Conservation (phyloP, 176 grass and related monocot species). For the Musa acuminata region DNA sequence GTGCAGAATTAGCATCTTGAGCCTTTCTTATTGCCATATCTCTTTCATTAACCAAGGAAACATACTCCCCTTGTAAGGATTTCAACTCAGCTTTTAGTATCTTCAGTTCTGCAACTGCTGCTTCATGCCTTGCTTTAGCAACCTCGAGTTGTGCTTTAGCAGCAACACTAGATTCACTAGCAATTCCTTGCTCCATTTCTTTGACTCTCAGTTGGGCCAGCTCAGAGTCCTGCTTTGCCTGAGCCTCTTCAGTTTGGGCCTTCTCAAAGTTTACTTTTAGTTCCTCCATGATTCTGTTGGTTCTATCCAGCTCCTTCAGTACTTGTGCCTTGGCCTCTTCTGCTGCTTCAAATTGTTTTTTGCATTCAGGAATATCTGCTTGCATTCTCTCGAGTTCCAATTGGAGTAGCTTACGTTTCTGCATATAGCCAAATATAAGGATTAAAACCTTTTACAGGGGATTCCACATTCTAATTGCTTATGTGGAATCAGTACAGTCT, state of each 20-base stretch:
- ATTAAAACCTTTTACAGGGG: background rate
- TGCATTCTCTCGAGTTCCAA: slow-evolving; percentile 63
- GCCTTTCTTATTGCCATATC: slow-evolving; percentile 44
- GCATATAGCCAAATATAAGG: slow-evolving; percentile 18
- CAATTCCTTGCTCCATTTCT: slow-evolving; percentile 67
- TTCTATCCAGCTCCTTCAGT: slow-evolving; percentile 48
- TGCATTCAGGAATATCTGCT: slow-evolving; percentile 47
- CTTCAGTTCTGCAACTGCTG: slow-evolving; percentile 52
- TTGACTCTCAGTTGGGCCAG: slow-evolving; percentile 51
- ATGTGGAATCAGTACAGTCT: background rate
- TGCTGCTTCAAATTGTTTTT: slow-evolving; percentile 39
- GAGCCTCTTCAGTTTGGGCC: slow-evolving; percentile 52
- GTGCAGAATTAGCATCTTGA: slow-evolving; percentile 32
- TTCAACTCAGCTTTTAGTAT: slow-evolving; percentile 38
- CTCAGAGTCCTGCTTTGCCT: slow-evolving; percentile 81
- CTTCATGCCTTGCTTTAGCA: slow-evolving; percentile 58
- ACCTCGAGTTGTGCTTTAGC: slow-evolving; percentile 53
- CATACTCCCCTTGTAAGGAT: slow-evolving; percentile 46
- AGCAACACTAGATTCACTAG: slow-evolving; percentile 53
- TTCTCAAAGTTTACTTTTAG: slow-evolving; percentile 69
- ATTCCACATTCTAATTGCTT: background rate
- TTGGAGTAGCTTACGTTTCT: slow-evolving; percentile 42
- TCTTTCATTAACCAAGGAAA: slow-evolving; percentile 42
- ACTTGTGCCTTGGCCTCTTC: slow-evolving; percentile 46
- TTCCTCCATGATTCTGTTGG: slow-evolving; percentile 56